phyloP scores from a whole-genome alignment of 1,139 yeast species.

The Pichia sp. region DNA sequence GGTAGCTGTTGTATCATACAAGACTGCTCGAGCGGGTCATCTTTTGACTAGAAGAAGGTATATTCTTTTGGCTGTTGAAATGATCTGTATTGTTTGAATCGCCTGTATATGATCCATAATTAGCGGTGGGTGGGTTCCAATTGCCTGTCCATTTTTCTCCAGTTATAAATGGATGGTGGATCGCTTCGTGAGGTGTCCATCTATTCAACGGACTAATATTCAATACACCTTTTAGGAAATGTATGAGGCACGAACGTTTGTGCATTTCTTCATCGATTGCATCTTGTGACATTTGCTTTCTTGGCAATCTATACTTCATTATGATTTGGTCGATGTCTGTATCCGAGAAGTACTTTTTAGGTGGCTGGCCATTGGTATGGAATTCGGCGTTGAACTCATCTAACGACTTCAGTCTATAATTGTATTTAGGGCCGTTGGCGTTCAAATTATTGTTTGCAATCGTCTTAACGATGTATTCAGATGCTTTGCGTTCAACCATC shows the following conservation, averaged over 20 bases:
- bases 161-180: conserved; percentile 82
- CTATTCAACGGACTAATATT: conserved; percentile 88
- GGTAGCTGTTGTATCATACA: background rate
- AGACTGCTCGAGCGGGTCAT: conserved; percentile 16
- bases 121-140: conserved; percentile 40
- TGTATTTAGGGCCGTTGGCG: conserved; percentile 12
- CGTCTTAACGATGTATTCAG: conserved; percentile 53
- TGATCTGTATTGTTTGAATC: conserved; percentile 3
- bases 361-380: conserved; percentile 60
- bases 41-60: background rate
- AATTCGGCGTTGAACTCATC: conserved; percentile 55
- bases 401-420: conserved; percentile 42
- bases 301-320: conserved; percentile 64
- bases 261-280: conserved; percentile 63
- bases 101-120: conserved; percentile 7
- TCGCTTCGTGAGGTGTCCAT: conserved; percentile 95
- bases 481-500: conserved; percentile 86
- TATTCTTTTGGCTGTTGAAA: no score
- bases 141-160: conserved; percentile 35
- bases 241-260: conserved; percentile 64
- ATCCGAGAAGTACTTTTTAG: conserved; percentile 78
- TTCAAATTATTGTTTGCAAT: conserved; percentile 10
- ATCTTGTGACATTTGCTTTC: conserved; percentile 51
- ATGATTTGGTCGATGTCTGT: conserved; percentile 67
- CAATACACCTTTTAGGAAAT: conserved; percentile 69